These are phyloP conservation scores for Trichocomaceae sp. DNA, from an alignment of 2,329 filamentous ascomycete species.

Conservation along the genomic window DNA sequence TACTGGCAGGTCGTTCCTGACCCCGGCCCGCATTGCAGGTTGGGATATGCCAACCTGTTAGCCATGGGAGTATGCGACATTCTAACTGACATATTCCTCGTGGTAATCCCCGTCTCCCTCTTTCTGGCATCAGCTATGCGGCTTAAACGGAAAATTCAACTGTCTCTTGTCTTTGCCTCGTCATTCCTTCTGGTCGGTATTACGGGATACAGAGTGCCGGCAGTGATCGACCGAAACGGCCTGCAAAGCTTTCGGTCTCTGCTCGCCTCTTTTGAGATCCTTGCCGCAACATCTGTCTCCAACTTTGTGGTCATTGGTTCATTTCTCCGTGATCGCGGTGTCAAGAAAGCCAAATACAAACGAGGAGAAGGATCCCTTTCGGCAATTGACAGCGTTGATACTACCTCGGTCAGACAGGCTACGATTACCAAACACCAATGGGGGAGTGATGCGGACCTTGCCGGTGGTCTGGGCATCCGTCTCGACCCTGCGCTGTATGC, in stretches of 20 bases:
- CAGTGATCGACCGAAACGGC: slow-evolving; percentile 64
- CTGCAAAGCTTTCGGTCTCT: slow-evolving; percentile 82
- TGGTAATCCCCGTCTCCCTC: slow-evolving; percentile 83
- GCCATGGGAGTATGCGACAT: slow-evolving; percentile 88
- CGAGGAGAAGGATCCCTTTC: slow-evolving; percentile 34
- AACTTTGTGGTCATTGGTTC: slow-evolving; percentile 88
- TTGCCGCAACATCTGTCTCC: slow-evolving; percentile 79
- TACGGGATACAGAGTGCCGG: slow-evolving; percentile 73
- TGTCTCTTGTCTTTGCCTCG: slow-evolving; percentile 74
- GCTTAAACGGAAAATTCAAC: slow-evolving; percentile 68
- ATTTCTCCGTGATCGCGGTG: slow-evolving; percentile 80
- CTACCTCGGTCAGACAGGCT: slow-evolving; percentile 31
- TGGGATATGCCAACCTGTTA: slow-evolving; percentile 78
- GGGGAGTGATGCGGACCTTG: slow-evolving; percentile 88
- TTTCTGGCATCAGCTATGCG: slow-evolving; percentile 73
- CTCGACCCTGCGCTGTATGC: slow-evolving; percentile 48
- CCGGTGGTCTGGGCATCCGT: slow-evolving; percentile 69
- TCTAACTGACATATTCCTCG: slow-evolving; percentile 77
- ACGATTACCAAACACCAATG: slow-evolving; percentile 65
- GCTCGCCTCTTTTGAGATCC: slow-evolving; percentile 80
- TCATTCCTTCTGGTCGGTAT: slow-evolving; percentile 74
- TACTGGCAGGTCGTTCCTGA: slow-evolving; percentile 83
- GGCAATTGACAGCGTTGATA: slow-evolving; percentile 42
- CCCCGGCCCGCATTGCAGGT: slow-evolving; percentile 76
- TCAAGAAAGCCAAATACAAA: slow-evolving; percentile 83